phyloP scores from a whole-genome alignment of 495 filamentous ascomycete species.

The Penicillium samsonianum region DNA sequence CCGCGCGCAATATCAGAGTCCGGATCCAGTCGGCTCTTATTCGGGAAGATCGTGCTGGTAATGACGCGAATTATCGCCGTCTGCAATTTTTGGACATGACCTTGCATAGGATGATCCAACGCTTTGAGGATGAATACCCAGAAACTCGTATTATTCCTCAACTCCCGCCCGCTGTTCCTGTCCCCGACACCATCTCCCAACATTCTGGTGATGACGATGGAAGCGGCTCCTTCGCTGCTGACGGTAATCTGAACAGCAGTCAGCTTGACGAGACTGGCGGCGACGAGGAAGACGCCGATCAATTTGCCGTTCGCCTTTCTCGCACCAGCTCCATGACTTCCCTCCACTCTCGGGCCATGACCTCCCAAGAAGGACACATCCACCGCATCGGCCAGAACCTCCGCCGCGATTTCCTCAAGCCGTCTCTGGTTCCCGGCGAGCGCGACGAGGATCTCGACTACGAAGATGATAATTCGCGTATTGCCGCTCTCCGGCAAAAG shows the following conservation, averaged over 20 bases:
- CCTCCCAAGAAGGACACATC: conserved; percentile 85
- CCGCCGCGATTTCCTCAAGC: conserved; percentile 64
- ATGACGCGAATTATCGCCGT: conserved; percentile 73
- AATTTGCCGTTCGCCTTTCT: conserved; percentile 55
- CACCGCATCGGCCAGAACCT: conserved; percentile 83
- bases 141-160: conserved; percentile 66
- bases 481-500: conserved; percentile 57
- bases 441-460: conserved; percentile 41
- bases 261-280: conserved; percentile 42
- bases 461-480: conserved; percentile 56
- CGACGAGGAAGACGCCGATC: conserved; percentile 50
- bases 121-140: conserved; percentile 95
- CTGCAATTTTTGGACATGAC: conserved; percentile 90
- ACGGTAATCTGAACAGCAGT: conserved; percentile 31
- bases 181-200: conserved; percentile 40
- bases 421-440: conserved; percentile 36
- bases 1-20: conserved; percentile 82
- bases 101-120: conserved; percentile 83
- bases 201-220: conserved; percentile 46
- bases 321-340: conserved; percentile 78
- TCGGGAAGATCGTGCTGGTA: conserved; percentile 67
- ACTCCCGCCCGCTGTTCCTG: conserved; percentile 17
- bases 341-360: conserved; percentile 73
- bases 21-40: conserved; percentile 82
- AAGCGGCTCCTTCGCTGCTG: conserved; percentile 36